Conservation (phyloP, 352 stramenopile species). For the Pythium dissimile region DNA sequence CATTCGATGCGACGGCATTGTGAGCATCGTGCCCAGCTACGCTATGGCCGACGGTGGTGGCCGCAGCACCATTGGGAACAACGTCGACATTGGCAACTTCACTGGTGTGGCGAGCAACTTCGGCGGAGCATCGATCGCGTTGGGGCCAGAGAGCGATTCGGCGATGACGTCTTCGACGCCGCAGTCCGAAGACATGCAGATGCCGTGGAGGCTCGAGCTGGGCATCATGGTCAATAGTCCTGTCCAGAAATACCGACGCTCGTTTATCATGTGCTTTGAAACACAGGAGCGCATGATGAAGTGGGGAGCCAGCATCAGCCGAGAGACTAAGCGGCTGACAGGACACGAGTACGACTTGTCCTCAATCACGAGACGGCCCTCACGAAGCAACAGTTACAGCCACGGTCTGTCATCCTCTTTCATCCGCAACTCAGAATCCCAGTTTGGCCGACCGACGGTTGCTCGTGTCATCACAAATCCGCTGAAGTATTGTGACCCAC, state of each 20-base stretch:
- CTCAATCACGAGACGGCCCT: slow-evolving; percentile 57
- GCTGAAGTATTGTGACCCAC: slow-evolving; percentile 68
- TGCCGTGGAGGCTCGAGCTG: slow-evolving; percentile 75
- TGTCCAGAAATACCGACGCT: slow-evolving; percentile 65
- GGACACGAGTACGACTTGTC: slow-evolving; percentile 81
- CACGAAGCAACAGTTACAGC: slow-evolving; percentile 61
- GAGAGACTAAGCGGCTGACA: slow-evolving; percentile 75
- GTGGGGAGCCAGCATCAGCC: slow-evolving; percentile 73
- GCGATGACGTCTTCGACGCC: neutral
- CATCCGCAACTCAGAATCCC: slow-evolving; percentile 48
- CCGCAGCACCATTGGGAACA: neutral
- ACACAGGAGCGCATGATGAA: slow-evolving; percentile 86
- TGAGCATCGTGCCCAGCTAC: slow-evolving; percentile 74
- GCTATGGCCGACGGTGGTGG: slow-evolving; percentile 31
- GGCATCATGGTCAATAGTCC: slow-evolving; percentile 55
- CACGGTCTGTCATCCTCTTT: slow-evolving; percentile 24
- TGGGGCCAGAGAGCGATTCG: neutral
- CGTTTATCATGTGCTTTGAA: slow-evolving; percentile 76
- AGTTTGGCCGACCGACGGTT: slow-evolving; percentile 51
- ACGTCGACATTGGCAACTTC: slow-evolving; percentile 1
- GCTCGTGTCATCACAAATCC: slow-evolving; percentile 76
- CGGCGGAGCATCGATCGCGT: slow-evolving; percentile 5
- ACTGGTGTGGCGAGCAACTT: slow-evolving; percentile 14
- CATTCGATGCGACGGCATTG: slow-evolving; percentile 77
- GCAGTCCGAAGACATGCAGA: slow-evolving; percentile 39